Conservation (phyloP, 2,329 filamentous ascomycete species). For the Fusarium sp. region DNA sequence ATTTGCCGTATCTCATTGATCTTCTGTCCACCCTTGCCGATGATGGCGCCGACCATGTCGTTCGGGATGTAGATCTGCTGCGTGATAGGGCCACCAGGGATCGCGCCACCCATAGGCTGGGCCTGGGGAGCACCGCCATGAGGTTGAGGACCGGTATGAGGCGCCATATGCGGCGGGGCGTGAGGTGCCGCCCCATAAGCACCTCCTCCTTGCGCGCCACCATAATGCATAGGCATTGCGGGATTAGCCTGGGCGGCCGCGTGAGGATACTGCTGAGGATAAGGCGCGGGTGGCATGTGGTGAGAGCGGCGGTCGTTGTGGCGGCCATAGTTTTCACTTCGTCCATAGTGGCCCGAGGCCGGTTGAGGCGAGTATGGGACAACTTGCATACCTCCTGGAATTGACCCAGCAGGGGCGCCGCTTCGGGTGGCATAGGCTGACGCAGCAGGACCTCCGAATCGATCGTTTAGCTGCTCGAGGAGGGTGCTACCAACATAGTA, state of each 20-base stretch:
- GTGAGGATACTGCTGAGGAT: constrained; percentile 79
- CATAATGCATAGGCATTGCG: constrained; percentile 84
- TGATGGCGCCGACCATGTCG: constrained; percentile 99
- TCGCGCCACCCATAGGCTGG: constrained; percentile 80
- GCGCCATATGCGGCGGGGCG: constrained; percentile 80
- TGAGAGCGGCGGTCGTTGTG: constrained; percentile 81
- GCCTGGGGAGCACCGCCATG: constrained; percentile 78
- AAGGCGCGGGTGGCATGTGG: constrained; percentile 81
- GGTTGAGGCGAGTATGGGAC: constrained; percentile 98
- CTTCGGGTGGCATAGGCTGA: constrained; percentile 98
- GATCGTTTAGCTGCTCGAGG: constrained; percentile 95
- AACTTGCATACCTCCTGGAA: constrained; percentile 98
- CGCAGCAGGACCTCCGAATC: constrained; percentile 94
- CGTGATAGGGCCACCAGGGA: constrained; percentile 78
- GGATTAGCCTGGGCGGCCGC: constrained; percentile 72
- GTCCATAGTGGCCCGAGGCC: constrained; percentile 91
- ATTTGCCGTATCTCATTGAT: constrained; percentile 99
- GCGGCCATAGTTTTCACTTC: constrained; percentile 85
- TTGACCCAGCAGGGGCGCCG: constrained; percentile 91
- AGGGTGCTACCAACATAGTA: constrained; percentile 99
- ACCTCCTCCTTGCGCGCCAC: constrained; percentile 75
- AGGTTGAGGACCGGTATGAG: constrained; percentile 70
- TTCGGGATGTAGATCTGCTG: constrained; percentile 99
- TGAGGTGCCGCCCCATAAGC: constrained; percentile 84
- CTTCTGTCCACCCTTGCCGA: constrained; percentile 98